These are phyloP conservation scores for Podosphaera xanthii DNA, from an alignment of 2,329 filamentous ascomycete species.

Conservation along the genomic window DNA sequence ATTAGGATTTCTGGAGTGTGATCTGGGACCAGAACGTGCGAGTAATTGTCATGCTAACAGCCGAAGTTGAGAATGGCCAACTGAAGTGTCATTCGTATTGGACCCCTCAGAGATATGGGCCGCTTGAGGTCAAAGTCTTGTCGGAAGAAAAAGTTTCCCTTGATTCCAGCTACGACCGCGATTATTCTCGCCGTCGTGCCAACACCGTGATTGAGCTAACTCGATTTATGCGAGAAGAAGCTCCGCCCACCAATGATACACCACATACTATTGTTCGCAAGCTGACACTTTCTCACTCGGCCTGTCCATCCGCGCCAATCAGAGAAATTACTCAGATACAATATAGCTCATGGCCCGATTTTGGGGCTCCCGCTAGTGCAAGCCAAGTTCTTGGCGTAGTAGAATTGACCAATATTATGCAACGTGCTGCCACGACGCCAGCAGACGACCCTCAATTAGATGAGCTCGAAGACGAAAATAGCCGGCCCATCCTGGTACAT, in stretches of 20 bases:
- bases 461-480: conserved; percentile 30
- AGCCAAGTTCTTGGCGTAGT: conserved; percentile 69
- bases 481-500: conserved; percentile 68
- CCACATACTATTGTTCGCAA: conserved; percentile 70
- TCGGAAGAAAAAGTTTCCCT: conserved; percentile 68
- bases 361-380: conserved; percentile 76
- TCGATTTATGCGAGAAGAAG: neutral
- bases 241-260: conserved; percentile 25
- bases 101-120: conserved; percentile 56
- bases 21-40: conserved; percentile 93
- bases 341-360: conserved; percentile 93
- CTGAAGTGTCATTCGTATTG: conserved; percentile 92
- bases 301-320: conserved; percentile 61
- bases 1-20: conserved; percentile 87
- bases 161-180: conserved; percentile 30
- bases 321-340: conserved; percentile 88
- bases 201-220: conserved; percentile 27
- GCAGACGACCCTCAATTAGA: conserved; percentile 21
- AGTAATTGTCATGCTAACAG: conserved; percentile 89
- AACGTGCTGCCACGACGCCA: conserved; percentile 22
- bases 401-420: conserved; percentile 65
- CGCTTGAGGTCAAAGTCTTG: conserved; percentile 49
- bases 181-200: conserved; percentile 26
- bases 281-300: conserved; percentile 57
- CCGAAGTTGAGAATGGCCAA: conserved; percentile 79